Evolutionary conservation across 768 basidiomycete genomes (phyloP).

Genomic region (Rhodotorula graminis): DNA sequence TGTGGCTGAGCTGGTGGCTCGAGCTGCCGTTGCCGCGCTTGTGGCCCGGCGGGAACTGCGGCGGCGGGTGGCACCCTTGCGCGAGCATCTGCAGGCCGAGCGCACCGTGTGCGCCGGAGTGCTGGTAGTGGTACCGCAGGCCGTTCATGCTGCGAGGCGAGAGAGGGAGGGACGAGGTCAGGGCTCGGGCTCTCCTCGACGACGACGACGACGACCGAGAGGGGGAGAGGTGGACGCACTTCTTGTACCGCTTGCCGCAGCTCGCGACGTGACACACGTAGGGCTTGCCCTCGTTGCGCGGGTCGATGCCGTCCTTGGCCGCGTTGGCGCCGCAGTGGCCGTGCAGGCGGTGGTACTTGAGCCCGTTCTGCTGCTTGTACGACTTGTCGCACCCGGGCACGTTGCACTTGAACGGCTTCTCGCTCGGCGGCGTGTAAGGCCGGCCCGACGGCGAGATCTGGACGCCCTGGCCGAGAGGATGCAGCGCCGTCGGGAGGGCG

Average conservation of each 20-base stretch:
- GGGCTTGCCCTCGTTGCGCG: slow-evolving; percentile 35
- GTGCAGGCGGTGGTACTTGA: slow-evolving; percentile 46
- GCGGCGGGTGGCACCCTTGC: slow-evolving; percentile 38
- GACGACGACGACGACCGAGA: background rate
- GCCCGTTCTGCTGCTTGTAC: slow-evolving; percentile 47
- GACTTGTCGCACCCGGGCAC: slow-evolving; percentile 46
- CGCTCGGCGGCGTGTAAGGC: slow-evolving; percentile 45
- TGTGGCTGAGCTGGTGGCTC: slow-evolving; percentile 26
- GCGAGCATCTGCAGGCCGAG: slow-evolving; percentile 72
- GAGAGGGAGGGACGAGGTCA: background rate
- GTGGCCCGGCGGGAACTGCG: slow-evolving; percentile 38
- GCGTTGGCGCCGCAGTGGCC: slow-evolving; percentile 42
- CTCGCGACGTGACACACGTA: slow-evolving; percentile 39
- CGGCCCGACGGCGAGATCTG: slow-evolving; percentile 57
- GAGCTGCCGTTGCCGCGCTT: slow-evolving; percentile 10
- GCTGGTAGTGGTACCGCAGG: slow-evolving; percentile 90
- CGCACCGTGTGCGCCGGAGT: slow-evolving; percentile 90
- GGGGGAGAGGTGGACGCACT: slow-evolving; percentile 51
- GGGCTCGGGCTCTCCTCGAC: no score
- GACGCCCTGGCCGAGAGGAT: slow-evolving; percentile 53
- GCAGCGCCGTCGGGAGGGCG: slow-evolving; percentile 46
- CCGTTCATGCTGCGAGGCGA: slow-evolving; percentile 70
- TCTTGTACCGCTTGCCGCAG: slow-evolving; percentile 63
- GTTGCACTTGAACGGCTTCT: slow-evolving; percentile 67
- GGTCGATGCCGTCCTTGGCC: slow-evolving; percentile 13